Percentiles rank a stretch among this genome's conserved stretches.
phyloP scores from a whole-genome alignment of 2,329 filamentous ascomycete species.

The Herpotrichia juniperi region DNA sequence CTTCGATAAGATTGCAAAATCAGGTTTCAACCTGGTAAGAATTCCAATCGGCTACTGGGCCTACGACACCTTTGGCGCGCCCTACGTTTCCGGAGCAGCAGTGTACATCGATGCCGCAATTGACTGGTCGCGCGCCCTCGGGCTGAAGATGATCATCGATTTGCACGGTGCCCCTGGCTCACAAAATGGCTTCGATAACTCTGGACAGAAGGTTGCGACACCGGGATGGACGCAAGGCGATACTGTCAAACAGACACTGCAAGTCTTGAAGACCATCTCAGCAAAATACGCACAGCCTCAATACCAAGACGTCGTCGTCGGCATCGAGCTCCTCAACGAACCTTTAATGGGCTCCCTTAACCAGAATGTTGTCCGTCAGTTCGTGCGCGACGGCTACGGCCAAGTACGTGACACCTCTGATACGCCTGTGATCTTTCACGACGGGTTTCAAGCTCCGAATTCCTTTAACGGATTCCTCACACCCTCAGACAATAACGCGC shows the following conservation, averaged over 20 bases:
- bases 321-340: conserved; percentile 65
- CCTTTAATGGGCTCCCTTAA: conserved; percentile 56
- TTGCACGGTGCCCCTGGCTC: conserved; percentile 63
- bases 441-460: conserved; percentile 60
- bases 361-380: conserved; percentile 56
- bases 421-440: conserved; percentile 63
- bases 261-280: conserved; percentile 63
- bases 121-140: conserved; percentile 60
- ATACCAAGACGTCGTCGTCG: conserved; percentile 65
- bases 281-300: conserved; percentile 59
- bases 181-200: conserved; percentile 69
- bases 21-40: conserved; percentile 65
- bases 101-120: conserved; percentile 62
- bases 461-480: conserved; percentile 68
- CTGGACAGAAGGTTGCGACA: conserved; percentile 55
- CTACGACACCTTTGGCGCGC: conserved; percentile 56
- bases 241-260: conserved; percentile 58
- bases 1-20: conserved; percentile 62
- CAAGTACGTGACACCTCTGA: conserved; percentile 52
- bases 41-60: conserved; percentile 68
- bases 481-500: conserved; percentile 54
- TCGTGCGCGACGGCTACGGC: conserved; percentile 62
- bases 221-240: conserved; percentile 56
- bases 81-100: conserved; percentile 60
- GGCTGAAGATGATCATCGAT: conserved; percentile 64